A percentile compares a stretch with the other conserved stretches of the same genome.
phyloP scores from a whole-genome alignment of 495 filamentous ascomycete species.

The Penicillium bovifimosum region DNA sequence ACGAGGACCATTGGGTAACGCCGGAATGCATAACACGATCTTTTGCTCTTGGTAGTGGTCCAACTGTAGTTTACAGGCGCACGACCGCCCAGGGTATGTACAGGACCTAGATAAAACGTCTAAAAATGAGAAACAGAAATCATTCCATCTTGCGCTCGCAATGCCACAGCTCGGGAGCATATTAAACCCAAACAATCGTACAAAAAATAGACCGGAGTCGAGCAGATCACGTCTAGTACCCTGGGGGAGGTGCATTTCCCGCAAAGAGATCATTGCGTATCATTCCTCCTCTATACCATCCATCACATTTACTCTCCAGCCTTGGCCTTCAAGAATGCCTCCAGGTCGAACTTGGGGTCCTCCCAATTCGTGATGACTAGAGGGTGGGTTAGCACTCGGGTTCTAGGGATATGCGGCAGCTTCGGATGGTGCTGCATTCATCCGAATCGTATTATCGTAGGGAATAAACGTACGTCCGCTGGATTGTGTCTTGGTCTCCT shows the following conservation, averaged over 20 bases:
- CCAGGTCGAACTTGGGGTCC: constrained; percentile 84
- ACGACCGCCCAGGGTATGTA: constrained; percentile 48
- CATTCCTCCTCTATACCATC: constrained; percentile 30
- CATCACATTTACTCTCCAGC: constrained; percentile 44
- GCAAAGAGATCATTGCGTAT: constrained; percentile 31
- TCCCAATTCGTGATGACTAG: constrained; percentile 78
- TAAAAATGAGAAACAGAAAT: constrained; percentile 37
- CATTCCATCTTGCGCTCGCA: constrained; percentile 45
- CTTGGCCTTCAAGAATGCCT: constrained; percentile 69
- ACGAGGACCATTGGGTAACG: constrained; percentile 18
- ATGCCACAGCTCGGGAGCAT: constrained; percentile 42
- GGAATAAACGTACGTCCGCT: constrained; percentile 54
- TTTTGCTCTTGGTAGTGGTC: constrained; percentile 43
- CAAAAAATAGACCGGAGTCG: constrained; percentile 37
- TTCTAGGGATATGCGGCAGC: not conserved
- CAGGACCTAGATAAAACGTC: constrained; percentile 45
- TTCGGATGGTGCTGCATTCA: not conserved
- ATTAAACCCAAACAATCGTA: constrained; percentile 49
- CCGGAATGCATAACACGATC: constrained; percentile 38
- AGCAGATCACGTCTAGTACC: constrained; percentile 37
- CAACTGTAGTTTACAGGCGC: constrained; percentile 44
- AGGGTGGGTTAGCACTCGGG: constrained; percentile 18
- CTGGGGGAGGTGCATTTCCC: constrained; percentile 33
- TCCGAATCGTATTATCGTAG: not conserved
- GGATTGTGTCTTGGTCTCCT: constrained; percentile 42